Conservation (phyloP, 495 filamentous ascomycete genomes). For the Aspergillus bertholletiae region DNA sequence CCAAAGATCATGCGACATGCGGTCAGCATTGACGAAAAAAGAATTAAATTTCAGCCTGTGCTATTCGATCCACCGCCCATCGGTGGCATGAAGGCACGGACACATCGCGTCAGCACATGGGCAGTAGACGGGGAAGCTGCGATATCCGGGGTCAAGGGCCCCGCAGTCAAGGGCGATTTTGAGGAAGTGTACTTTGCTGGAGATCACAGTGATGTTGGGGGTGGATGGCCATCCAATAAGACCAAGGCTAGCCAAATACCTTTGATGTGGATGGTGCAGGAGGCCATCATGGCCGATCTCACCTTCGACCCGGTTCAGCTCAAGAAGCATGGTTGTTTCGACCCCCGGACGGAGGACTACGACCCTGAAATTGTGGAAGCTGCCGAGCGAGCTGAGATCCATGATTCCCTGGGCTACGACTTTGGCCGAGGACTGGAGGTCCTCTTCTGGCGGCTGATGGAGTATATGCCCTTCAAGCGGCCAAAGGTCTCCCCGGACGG, state of each 20-base stretch:
- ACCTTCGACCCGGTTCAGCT: slow-evolving; percentile 64
- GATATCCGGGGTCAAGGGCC: neutral
- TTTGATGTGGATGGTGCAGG: slow-evolving; percentile 76
- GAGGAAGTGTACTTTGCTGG: slow-evolving; percentile 73
- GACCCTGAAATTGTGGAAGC: slow-evolving; percentile 2
- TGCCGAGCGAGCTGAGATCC: slow-evolving; percentile 5
- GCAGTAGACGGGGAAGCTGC: neutral
- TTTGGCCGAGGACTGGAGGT: slow-evolving; percentile 11
- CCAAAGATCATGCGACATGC: slow-evolving; percentile 50
- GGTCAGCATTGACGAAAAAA: slow-evolving; percentile 64
- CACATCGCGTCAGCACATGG: slow-evolving; percentile 10
- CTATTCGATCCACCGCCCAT: slow-evolving; percentile 53
- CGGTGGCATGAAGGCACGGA: slow-evolving; percentile 50
- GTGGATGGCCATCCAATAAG: slow-evolving; percentile 65
- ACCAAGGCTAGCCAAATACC: slow-evolving; percentile 64
- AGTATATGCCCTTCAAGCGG: slow-evolving; percentile 15
- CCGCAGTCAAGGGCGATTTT: slow-evolving; percentile 16
- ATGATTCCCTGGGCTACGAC: slow-evolving; percentile 15
- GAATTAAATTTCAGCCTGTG: slow-evolving; percentile 56
- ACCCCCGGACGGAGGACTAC: slow-evolving; percentile 6
- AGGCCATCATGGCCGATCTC: slow-evolving; percentile 67
- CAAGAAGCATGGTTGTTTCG: slow-evolving; percentile 56
- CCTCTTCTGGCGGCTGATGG: slow-evolving; percentile 17
- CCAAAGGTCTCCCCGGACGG: slow-evolving; percentile 16
- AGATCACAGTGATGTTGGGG: slow-evolving; percentile 75